These are phyloP conservation scores for Fusarium proliferatum DNA, from an alignment of 2,329 filamentous ascomycete genomes.

Conservation along the genomic window DNA sequence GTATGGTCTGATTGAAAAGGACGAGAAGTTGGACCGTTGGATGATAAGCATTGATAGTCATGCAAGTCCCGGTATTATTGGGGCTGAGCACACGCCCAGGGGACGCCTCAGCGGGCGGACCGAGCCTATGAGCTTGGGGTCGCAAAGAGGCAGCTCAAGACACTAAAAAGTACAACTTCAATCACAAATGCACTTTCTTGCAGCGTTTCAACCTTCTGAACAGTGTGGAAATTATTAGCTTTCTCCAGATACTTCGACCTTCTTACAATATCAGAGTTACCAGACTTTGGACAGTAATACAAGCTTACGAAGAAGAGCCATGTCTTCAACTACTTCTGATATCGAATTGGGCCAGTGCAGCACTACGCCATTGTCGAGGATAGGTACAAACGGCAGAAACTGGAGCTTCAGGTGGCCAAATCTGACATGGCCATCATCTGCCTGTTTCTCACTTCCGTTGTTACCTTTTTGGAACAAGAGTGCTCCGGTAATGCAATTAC, in stretches of 20 bases:
- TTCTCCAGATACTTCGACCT: fast-evolving
- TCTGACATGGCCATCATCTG: neutral
- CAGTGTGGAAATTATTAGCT: fast-evolving
- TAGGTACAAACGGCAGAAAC: neutral
- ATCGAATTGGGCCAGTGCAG: neutral
- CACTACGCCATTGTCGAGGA: neutral
- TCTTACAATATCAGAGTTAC: fast-evolving
- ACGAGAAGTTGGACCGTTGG: neutral
- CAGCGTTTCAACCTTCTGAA: neutral
- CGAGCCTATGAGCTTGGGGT: neutral
- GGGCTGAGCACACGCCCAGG: neutral
- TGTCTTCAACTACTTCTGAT: neutral
- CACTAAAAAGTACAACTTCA: neutral
- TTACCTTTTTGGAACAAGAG: neutral
- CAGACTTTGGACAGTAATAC: fast-evolving
- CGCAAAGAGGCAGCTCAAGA: neutral
- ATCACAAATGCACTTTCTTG: neutral
- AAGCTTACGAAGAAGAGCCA: neutral
- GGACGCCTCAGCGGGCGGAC: neutral
- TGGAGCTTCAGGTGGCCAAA: neutral
- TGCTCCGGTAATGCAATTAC: neutral
- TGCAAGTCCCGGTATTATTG: neutral
- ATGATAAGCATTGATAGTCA: neutral
- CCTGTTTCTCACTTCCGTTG: neutral
- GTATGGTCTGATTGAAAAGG: neutral